Base-by-base conservation (phyloP, 352 stramenopile genomes). In the Discostella stelligera region DNA sequence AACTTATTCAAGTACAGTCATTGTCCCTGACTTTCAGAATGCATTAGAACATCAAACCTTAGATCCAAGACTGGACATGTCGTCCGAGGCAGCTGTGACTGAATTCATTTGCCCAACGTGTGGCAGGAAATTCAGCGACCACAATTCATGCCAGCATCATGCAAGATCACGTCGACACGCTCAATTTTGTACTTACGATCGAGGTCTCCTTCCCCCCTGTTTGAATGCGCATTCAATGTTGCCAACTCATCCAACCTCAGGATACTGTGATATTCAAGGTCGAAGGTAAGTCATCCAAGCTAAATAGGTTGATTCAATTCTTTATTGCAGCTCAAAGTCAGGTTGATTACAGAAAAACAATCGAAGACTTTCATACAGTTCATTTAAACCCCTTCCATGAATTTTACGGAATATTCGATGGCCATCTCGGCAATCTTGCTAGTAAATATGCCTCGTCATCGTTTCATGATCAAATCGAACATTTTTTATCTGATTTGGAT, bases 401-500 rank as follows among this genome's bases (percentile, higher is more conserved):
- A 27, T 92, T 98, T 64, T 98, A 96, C 78, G 95, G 94, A 11
- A 90, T 98, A n/a, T 94, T 97, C 46, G 96, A 98, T 85, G 96
- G 96, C 0, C 96, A 98, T 74, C 89, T 95, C 59, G 96, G 96
- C 14, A 96, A 93, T 59, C 71, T 93, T 13, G 95, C 95, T 11
- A 94, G 94, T 0, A 90, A 92, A 48, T 98, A 93, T 71, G 93
- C 77, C 41, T 76, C 88, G 13, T 90, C 83, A 13, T 77, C 66
- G 37, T 73, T 93, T 58, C 89, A 88, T 48, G 10, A 66, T 16
- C 16, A 79, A 55, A 52, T 92, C 18, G 49, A 80, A 41, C 49
- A 64, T 27, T 50, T 46, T 46, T 62, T 91, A 50, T 74, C 75
- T 21, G 59, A 55, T 39, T 54, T 90, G 6, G 65, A 79, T 54